Evolutionary conservation across 768 basidiomycete species (phyloP).

Genomic region (Lentinula sp.): DNA sequence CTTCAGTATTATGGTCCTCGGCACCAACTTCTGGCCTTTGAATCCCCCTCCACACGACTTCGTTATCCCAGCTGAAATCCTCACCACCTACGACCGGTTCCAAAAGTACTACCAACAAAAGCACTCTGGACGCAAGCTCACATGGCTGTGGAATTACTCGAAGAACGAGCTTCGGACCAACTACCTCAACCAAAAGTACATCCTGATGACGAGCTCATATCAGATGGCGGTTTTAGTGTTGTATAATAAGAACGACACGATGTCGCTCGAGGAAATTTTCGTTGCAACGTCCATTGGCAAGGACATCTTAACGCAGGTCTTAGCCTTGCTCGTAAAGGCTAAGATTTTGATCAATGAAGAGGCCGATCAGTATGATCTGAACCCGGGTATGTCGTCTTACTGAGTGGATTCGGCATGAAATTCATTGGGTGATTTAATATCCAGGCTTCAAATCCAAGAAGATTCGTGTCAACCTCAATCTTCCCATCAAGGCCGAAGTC

Average conservation of each 20-base stretch:
- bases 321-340: conserved; percentile 75
- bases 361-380: conserved; percentile 85
- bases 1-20: conserved; percentile 90
- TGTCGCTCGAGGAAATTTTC: conserved; percentile 75
- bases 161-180: conserved; percentile 95
- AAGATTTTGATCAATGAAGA: conserved; percentile 89
- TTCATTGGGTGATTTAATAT: background rate
- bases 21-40: conserved; percentile 95
- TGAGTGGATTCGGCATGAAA: too few relatives aligned
- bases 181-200: conserved; percentile 92
- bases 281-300: conserved; percentile 77
- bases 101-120: conserved; percentile 90
- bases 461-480: conserved; percentile 86
- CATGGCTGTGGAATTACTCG: conserved; percentile 98
- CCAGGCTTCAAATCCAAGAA: conserved; percentile 90
- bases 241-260: conserved; percentile 87
- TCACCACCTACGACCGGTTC: conserved; percentile 86
- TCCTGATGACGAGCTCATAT: conserved; percentile 90
- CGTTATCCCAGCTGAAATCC: conserved; percentile 82
- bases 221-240: conserved; percentile 92
- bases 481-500: conserved; percentile 90
- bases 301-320: conserved; percentile 69
- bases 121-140: conserved; percentile 91
- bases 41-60: conserved; percentile 81
- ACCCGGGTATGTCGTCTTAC: conserved; percentile 42